These are phyloP conservation scores for Suhomyces chickasaworum DNA, from an alignment of 1,139 yeast genomes.

Conservation along the genomic window DNA sequence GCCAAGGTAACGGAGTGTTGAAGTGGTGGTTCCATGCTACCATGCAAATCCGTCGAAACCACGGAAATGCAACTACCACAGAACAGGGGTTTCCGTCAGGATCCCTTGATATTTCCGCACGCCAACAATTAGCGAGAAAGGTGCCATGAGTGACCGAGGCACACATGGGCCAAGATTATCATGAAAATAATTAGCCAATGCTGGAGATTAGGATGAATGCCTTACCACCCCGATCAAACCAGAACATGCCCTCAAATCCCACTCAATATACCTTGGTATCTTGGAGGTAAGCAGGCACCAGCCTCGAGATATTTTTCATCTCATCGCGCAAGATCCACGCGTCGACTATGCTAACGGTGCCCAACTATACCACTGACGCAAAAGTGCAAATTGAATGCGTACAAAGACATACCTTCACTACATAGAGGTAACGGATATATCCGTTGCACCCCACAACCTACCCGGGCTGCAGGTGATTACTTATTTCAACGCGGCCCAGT, in stretches of 20 bases:
- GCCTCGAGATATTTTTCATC: slow-evolving; percentile 1
- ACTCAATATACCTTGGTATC: too few relatives aligned
- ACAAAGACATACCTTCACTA: neutral
- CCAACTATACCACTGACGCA: neutral
- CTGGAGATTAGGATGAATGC: neutral
- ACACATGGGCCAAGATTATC: neutral
- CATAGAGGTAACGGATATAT: neutral
- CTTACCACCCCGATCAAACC: too few relatives aligned
- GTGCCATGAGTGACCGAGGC: neutral
- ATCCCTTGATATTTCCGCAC: neutral
- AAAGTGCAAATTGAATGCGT: neutral
- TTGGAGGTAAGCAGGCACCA: neutral
- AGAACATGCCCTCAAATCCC: too few relatives aligned
- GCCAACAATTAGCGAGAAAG: neutral
- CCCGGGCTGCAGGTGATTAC: neutral
- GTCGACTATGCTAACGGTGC: slow-evolving; percentile 2
- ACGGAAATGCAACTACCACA: neutral
- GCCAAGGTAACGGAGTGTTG: too few relatives aligned
- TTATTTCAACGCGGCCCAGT: neutral
- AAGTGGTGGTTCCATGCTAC: neutral
- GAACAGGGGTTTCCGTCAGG: neutral
- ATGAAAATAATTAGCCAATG: neutral
- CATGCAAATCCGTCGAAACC: neutral
- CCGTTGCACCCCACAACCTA: neutral
- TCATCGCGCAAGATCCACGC: slow-evolving; percentile 7